Evolutionary conservation across 108 stramenopile species (phyloP).

Genomic region (Nitzschia putrida): DNA sequence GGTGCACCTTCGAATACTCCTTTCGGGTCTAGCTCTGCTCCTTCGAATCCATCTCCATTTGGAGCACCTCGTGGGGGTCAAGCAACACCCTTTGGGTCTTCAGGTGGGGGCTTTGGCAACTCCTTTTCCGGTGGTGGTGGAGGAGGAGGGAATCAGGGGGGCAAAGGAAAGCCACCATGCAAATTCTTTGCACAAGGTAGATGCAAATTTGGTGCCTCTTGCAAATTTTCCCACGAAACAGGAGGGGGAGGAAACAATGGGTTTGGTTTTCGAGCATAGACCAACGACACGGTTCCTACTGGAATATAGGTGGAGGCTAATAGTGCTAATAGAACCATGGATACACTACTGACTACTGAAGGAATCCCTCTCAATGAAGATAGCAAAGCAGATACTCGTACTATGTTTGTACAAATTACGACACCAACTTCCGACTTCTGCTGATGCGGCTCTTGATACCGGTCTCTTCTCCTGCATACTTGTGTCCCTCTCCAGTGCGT

Average conservation of each 20-base stretch:
- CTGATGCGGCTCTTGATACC: slow-evolving; percentile 88
- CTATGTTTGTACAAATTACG: slow-evolving; percentile 17
- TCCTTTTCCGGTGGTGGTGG: slow-evolving; percentile 28
- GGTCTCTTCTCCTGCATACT: slow-evolving; percentile 88
- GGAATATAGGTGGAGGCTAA: neutral
- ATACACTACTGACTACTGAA: neutral
- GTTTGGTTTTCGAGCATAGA: too few species aligned
- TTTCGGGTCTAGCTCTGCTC: slow-evolving; percentile 29
- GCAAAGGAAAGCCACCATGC: slow-evolving; percentile 51
- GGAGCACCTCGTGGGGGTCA: slow-evolving; percentile 5
- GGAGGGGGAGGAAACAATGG: slow-evolving; percentile 20
- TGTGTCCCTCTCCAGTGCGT: slow-evolving; percentile 79
- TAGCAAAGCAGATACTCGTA: slow-evolving; percentile 2
- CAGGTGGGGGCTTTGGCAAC: slow-evolving; percentile 31
- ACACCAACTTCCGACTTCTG: slow-evolving; percentile 79
- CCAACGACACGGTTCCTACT: too few species aligned
- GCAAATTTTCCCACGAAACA: slow-evolving; percentile 72
- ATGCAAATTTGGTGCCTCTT: slow-evolving; percentile 69
- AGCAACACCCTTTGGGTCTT: slow-evolving; percentile 25
- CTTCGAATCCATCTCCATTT: slow-evolving; percentile 24
- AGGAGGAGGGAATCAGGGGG: slow-evolving; percentile 12
- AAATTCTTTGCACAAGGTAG: slow-evolving; percentile 75
- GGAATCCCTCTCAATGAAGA: too few species aligned
- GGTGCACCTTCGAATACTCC: slow-evolving; percentile 11
- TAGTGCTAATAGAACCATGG: neutral